phyloP scores from a whole-genome alignment of 2,329 filamentous ascomycete species.

The Calcarisporium arbuscula region DNA sequence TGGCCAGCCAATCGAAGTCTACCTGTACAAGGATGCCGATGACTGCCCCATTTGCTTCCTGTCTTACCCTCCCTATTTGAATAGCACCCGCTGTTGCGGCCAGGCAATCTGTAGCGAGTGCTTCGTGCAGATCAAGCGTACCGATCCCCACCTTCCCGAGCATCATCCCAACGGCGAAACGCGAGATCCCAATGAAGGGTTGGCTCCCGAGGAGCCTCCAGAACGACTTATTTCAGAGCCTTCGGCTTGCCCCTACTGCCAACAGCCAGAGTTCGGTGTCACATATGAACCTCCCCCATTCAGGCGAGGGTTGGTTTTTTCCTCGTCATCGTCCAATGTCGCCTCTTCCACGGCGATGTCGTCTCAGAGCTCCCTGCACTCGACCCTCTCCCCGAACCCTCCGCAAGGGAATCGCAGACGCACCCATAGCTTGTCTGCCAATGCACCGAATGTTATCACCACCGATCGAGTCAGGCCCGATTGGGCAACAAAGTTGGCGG shows the following conservation, averaged over 20 bases:
- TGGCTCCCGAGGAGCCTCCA: conserved; percentile 42
- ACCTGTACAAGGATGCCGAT: conserved; percentile 80
- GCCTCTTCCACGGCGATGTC: conserved; percentile 66
- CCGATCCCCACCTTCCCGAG: conserved; percentile 84
- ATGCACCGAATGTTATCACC: conserved; percentile 78
- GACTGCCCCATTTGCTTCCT: conserved; percentile 97
- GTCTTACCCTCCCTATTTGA: conserved; percentile 90
- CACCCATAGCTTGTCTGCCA: conserved; percentile 66
- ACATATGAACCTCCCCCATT: conserved; percentile 89
- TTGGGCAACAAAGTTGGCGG: conserved; percentile 83
- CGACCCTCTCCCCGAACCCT: conserved; percentile 39
- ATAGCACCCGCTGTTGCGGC: conserved; percentile 90
- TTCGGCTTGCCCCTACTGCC: conserved; percentile 89
- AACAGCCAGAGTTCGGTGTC: conserved; percentile 92
- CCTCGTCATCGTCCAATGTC: conserved; percentile 31
- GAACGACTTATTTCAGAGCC: conserved; percentile 82
- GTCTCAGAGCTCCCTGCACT: conserved; percentile 73
- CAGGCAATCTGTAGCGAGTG: conserved; percentile 97
- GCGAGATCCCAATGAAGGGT: conserved; percentile 27
- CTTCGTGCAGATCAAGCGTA: conserved; percentile 96
- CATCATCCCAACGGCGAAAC: conserved; percentile 50
- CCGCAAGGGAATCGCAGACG: conserved; percentile 38
- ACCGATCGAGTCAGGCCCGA: conserved; percentile 91
- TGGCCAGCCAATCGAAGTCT: conserved; percentile 88
- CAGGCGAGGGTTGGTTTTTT: conserved; percentile 72